Base-by-base conservation (phyloP, 768 basidiomycete genomes). In the Zangia roseola region DNA sequence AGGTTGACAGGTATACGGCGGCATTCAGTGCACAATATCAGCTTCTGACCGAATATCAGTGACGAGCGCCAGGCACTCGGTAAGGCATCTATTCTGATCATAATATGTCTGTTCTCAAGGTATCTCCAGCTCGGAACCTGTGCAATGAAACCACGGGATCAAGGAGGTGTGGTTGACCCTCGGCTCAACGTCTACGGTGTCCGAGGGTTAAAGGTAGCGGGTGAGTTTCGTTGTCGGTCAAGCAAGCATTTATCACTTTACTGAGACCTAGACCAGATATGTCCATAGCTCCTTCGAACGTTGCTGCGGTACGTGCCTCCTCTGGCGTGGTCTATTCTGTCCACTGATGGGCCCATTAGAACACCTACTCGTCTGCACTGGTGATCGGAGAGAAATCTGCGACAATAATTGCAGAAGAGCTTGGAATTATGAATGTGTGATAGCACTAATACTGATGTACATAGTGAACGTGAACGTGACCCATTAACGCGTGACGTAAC, bases 181-280 rank as follows among this genome's bases (percentile, higher is more conserved):
- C 68, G 69, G 17, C 64, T 87, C 34, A 81, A 81, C 52, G 83
- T 88, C 10, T 84, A 86, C 50, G 83, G 82, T 0, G 72, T 80
- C 1, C 53, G 69, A 53, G 74, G 74, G 21, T 67, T 87, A 40
- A 83, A 86, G 59, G 75, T 88, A 21, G 82, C 79, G 36, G 82
- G 77, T 72, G 35, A 30, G 66, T 45, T 9, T 2, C 8, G 4
- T 35, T 16, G 0, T 24, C 12, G 14, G 31, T 43, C n/a, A 28
- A 10, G 9, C 26, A 17, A 19, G 31, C 31, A 28, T 7, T 16
- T 4, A 10, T 6, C 16, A 19, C 43, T 42, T n/a, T 38, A 39
- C 21, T 45, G 31, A 41, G 6, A 31, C 14, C 35, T 21, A n/a
- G 40, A 1, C 13, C 56, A 55, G 73, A 75, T 45, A 31, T 76